Evolutionary conservation across 176 grass and related monocot species (phyloP), one percentile per base, ranked within the genome.

Genomic region (Juncus inflexus): DNA sequence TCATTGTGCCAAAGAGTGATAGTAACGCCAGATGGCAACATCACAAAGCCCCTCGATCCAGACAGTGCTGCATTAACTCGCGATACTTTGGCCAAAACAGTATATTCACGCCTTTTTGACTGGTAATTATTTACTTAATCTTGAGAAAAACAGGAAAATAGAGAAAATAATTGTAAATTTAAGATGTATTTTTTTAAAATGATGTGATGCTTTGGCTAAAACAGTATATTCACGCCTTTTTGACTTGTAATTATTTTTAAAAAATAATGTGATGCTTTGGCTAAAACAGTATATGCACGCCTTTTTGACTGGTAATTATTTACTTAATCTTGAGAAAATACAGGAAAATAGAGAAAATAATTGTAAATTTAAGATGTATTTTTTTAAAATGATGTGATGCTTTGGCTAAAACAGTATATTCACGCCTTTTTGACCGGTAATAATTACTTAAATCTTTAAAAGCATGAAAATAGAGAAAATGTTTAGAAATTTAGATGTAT

Each of bases 41-140:
- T 96, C 56, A 90, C 87, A 63, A 90, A 96, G 77, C 86, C 73
- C 72, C 87, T 96, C 50, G 91, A 96, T 85, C 91, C 91, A 75
- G 87, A 87, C 59, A 84, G 83, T 66, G 91, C 91, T 37, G 81
- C 76, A 73, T 62, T 87, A 52, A 96, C 77, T 69, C 83, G 87
- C 62, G 91, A 96, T 60, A 86, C 91, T 28, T 73, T 96, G 62
- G 87, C 91, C 42, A 96, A 96, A 79, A 96, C 84, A 1, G 82
- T 96, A 39, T 96, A 96, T 75, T 96, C 91, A 37, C 77, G 91
- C 40, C 63, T 96, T 43, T 96, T 96, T 52, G 91, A 96, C 62
- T 96, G 91, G 91, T 96, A 87, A 84, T 74, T 7, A 28, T 28
- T 28, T 28, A 55, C 41, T 60, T 52, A 56, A 5, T n/a, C n/a